These are phyloP conservation scores for Trichoderma atroviride DNA, from an alignment of 2,329 filamentous ascomycete genomes.

Conservation along the genomic window DNA sequence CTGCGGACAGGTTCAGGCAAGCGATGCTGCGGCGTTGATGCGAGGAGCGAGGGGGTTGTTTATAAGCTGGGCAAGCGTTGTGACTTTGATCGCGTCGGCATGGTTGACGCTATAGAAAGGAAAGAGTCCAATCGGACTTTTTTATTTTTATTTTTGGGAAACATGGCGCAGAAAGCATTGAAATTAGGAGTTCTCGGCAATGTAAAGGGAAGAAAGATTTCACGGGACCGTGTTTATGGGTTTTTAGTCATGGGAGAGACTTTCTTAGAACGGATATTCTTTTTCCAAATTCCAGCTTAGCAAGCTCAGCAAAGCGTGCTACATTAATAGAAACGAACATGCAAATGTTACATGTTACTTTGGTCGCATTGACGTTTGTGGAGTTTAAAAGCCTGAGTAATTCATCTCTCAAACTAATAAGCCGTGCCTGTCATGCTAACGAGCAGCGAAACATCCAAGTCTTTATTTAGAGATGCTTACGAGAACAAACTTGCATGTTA, in stretches of 20 bases:
- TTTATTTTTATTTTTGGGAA: background rate
- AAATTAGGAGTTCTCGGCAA: conserved; percentile 19
- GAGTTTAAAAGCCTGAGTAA: background rate
- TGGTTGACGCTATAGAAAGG: conserved; percentile 5
- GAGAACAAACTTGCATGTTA: background rate
- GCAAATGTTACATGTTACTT: background rate
- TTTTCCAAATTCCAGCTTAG: background rate
- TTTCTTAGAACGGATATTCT: background rate
- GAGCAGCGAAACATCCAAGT: background rate
- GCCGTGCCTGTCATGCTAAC: background rate
- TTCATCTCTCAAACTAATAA: background rate
- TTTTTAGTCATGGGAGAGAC: background rate
- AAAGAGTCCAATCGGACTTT: background rate
- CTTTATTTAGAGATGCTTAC: conserved; percentile 11
- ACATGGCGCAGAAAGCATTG: conserved; percentile 10
- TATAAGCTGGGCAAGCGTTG: conserved; percentile 26
- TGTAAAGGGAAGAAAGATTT: conserved; percentile 4
- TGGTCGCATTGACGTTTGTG: background rate
- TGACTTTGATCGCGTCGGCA: conserved; percentile 31
- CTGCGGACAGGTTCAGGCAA: conserved; percentile 52
- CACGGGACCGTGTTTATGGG: background rate
- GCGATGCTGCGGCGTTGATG: conserved; percentile 27
- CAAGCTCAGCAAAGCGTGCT: conserved; percentile 10
- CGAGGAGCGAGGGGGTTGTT: background rate
- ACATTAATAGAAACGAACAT: conserved; percentile 9